Percentiles rank a stretch among this genome's conserved stretches.
These are phyloP conservation scores for Nakazawaea pomicola DNA, from an alignment of 805 yeast genomes.

Conservation along the genomic window DNA sequence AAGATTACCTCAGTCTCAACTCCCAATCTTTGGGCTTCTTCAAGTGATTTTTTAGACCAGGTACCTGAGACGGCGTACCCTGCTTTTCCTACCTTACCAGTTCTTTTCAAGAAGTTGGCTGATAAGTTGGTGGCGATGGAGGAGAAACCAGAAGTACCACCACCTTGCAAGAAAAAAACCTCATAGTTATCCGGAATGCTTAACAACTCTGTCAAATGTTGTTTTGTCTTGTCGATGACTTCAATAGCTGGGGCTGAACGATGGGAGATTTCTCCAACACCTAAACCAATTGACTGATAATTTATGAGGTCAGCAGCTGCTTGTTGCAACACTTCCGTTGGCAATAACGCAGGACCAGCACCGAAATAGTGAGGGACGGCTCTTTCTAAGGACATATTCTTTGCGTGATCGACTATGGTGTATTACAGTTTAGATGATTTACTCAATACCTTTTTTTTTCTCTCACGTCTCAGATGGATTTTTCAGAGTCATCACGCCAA, in stretches of 20 bases:
- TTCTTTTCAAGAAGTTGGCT: constrained; percentile 60
- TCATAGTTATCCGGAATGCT: constrained; percentile 88
- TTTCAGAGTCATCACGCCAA: no score
- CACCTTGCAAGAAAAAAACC: constrained; percentile 94
- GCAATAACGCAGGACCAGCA: constrained; percentile 97
- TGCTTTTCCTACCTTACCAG: constrained; percentile 72
- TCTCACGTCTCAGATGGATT: no score
- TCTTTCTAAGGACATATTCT: constrained; percentile 40
- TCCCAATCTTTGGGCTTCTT: constrained; percentile 85
- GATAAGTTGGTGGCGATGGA: constrained; percentile 77
- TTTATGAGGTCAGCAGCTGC: constrained; percentile 81
- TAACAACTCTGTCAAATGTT: constrained; percentile 57
- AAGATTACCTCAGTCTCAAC: constrained; percentile 64
- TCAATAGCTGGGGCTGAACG: constrained; percentile 79
- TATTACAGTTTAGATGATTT: not conserved
- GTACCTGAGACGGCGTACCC: constrained; percentile 89
- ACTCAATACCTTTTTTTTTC: not conserved
- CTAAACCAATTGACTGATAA: constrained; percentile 68
- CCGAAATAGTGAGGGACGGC: constrained; percentile 83
- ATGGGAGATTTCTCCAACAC: constrained; percentile 95
- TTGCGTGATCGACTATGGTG: no score
- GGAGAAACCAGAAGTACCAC: constrained; percentile 95
- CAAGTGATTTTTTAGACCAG: constrained; percentile 87
- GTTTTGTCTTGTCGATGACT: constrained; percentile 74
- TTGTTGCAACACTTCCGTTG: constrained; percentile 76